These are phyloP conservation scores for Plasmodium berghei DNA, from an alignment of 169 alveolate species.

Conservation along the genomic window DNA sequence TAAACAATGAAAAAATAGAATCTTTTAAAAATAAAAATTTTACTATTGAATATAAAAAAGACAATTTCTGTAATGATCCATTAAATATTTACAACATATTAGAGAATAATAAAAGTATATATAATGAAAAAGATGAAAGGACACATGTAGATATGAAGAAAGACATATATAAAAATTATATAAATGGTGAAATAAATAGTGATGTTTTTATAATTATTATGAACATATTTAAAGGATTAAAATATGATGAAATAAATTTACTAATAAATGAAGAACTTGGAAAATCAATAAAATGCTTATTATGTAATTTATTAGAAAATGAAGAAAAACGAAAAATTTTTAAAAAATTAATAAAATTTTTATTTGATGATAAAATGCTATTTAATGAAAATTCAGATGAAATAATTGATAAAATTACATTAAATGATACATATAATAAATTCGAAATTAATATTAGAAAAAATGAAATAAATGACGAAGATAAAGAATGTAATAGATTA, in stretches of 20 bases:
- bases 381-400: slow-evolving; percentile 74
- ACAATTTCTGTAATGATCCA: slow-evolving; percentile 24
- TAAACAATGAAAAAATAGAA: background rate
- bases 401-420: slow-evolving; percentile 53
- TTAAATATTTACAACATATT: slow-evolving; percentile 60
- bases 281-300: slow-evolving; percentile 21
- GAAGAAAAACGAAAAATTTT: slow-evolving; percentile 20
- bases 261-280: slow-evolving; percentile 50
- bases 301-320: slow-evolving; percentile 11
- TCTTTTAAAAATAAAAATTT: slow-evolving; percentile 27
- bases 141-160: slow-evolving; percentile 20
- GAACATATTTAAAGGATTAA: slow-evolving; percentile 53
- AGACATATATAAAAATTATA: slow-evolving; percentile 17
- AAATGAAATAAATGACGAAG: slow-evolving; percentile 29
- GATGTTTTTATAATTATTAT: slow-evolving; percentile 45
- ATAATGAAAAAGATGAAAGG: background rate
- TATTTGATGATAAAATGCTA: slow-evolving; percentile 49
- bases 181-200: slow-evolving; percentile 20
- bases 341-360: slow-evolving; percentile 28
- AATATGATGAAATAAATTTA: slow-evolving; percentile 53
- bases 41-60: slow-evolving; percentile 54
- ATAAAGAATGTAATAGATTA: slow-evolving; percentile 70
- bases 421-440: slow-evolving; percentile 68
- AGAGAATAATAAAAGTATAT: slow-evolving; percentile 38
- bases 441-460: slow-evolving; percentile 36